Conservation (phyloP, 176 grass and related monocot species). For the Lolium perenne region DNA sequence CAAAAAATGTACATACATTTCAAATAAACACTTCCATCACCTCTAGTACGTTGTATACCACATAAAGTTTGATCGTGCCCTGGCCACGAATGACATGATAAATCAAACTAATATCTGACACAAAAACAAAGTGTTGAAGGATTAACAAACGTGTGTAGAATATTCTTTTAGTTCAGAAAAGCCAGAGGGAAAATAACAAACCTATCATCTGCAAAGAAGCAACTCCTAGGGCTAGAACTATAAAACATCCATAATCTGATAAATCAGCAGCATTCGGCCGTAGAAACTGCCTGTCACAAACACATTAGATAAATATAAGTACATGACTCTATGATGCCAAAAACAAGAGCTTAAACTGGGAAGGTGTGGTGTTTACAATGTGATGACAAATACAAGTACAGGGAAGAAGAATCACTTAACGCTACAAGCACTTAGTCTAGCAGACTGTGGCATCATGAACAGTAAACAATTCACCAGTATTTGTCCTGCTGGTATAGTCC, state of each 20-base stretch:
- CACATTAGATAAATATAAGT: constrained; percentile 31
- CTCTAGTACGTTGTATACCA: constrained; percentile 99
- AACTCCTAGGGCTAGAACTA: constrained; percentile 91
- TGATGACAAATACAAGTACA: constrained; percentile 15
- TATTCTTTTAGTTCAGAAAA: constrained; percentile 26
- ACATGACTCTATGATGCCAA: background rate
- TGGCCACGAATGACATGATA: constrained; percentile 99
- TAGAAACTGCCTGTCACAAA: constrained; percentile 80
- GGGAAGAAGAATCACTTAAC: background rate
- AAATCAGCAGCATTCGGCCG: constrained; percentile 90
- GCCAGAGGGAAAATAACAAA: constrained; percentile 29
- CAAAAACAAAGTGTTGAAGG: constrained; percentile 37
- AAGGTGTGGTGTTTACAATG: background rate
- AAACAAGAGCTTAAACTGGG: constrained; percentile 26
- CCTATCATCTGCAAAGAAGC: constrained; percentile 92
- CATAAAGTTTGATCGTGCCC: constrained; percentile 96
- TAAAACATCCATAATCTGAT: constrained; percentile 96
- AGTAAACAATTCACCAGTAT: constrained; percentile 15
- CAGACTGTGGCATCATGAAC: background rate
- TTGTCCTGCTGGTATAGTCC: constrained; percentile 14
- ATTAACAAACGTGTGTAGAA: constrained; percentile 34
- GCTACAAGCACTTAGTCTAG: constrained; percentile 3
- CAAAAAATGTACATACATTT: constrained; percentile 29
- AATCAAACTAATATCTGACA: constrained; percentile 99
- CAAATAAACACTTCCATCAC: constrained; percentile 57